Conservation (phyloP, 23 red algal genomes). For the Cyanidium caldarium region DNA sequence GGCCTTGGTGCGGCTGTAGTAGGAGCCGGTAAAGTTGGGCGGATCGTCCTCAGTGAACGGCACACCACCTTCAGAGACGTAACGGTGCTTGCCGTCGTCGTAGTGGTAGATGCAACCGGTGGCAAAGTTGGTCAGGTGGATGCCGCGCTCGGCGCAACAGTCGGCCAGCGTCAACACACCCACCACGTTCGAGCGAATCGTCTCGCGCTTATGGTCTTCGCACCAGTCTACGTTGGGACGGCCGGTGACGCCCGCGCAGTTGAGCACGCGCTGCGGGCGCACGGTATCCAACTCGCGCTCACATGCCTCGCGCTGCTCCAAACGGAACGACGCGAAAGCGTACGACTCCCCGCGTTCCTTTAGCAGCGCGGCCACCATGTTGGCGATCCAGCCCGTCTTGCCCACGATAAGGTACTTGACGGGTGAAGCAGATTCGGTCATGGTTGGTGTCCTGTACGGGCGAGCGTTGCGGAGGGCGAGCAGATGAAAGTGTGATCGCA, state of each 20-base stretch:
- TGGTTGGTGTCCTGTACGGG: too few relatives aligned
- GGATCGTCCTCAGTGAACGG: slow-evolving; percentile 14
- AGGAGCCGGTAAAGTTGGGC: slow-evolving; percentile 9
- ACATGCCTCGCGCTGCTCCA: slow-evolving; percentile 12
- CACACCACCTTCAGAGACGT: background rate
- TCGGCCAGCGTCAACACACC: slow-evolving; percentile 8
- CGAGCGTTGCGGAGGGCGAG: too few relatives aligned
- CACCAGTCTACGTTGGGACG: slow-evolving; percentile 17
- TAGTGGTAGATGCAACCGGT: slow-evolving; percentile 13
- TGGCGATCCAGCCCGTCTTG: slow-evolving; percentile 8
- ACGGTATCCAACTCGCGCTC: slow-evolving; percentile 4
- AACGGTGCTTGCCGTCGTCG: slow-evolving; percentile 3
- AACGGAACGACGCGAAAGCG: slow-evolving; percentile 6
- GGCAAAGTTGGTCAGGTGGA: slow-evolving; percentile 13
- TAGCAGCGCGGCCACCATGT: slow-evolving; percentile 4
- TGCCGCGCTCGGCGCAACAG: background rate
- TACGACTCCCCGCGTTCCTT: slow-evolving; percentile 1
- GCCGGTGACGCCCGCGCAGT: slow-evolving; percentile 11
- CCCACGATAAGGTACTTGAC: slow-evolving; percentile 1
- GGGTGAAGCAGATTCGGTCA: too few relatives aligned
- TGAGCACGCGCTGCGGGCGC: background rate
- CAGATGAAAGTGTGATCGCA: too few relatives aligned
- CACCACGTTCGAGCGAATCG: background rate
- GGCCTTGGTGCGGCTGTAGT: slow-evolving; percentile 14
- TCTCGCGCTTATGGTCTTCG: slow-evolving; percentile 7